Base-by-base conservation (phyloP, 176 grass and related monocot species). In the Calamus simplicifolius region DNA sequence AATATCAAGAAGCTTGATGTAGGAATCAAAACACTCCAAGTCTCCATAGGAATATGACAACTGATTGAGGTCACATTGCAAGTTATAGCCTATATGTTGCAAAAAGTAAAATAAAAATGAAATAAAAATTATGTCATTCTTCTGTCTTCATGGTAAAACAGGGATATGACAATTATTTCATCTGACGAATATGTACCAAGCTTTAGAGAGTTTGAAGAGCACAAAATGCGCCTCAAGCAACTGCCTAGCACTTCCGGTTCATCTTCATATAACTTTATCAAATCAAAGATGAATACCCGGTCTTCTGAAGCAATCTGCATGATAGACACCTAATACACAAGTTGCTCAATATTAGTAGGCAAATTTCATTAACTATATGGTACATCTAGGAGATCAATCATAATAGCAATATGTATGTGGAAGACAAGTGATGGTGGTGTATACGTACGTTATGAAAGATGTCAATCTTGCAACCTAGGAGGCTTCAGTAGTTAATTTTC, bases 241-340 rank as follows among this genome's bases (percentile, higher is more conserved):
- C 38, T 62, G 69, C 90, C 75, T 71, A 96, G 76, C 71, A 64
- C 57, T 75, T 77, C 73, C 17, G 71, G 74, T 6, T 89, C 83
- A 81, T 87, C 77, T 73, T 87, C 74, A 54, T 90, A 96, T 30
- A 96, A 72, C 66, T 90, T 96, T 69, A 96, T 96, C 72, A 96
- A 74, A 85, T 96, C 92, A 75, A 96, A 96, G 56, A 96, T 96
- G 58, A 90, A 96, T 13, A 83, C 92, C 80, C 66, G 71, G 61
- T 85, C 87, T 71, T 96, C 83, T 82, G 92, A 96, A 29, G 92
- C 83, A 51, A 96, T 90, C 86, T 96, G 92, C 65, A 96, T 88
- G 19, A 96, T 96, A 49, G 92, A 85, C 16, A 96, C 92, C 92
- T 96, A 66, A 67, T 18, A 27, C 62, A 69, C 16, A 15, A 63